phyloP scores from a whole-genome alignment of 169 alveolate species.

The Plasmodium vinckei region DNA sequence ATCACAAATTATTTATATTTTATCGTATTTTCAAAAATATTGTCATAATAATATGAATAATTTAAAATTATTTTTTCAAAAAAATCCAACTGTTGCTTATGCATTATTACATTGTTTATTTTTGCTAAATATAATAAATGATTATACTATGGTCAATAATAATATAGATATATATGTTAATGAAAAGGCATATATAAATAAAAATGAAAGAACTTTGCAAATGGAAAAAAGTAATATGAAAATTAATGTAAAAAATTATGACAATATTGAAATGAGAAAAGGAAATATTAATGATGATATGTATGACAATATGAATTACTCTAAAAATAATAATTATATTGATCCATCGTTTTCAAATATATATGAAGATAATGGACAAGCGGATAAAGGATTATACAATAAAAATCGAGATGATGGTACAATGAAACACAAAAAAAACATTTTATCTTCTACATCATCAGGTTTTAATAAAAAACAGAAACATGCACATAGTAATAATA shows the following conservation, averaged over 20 bases:
- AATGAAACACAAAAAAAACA: neutral
- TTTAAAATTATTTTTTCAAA: conserved; percentile 69
- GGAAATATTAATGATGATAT: neutral
- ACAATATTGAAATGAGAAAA: neutral
- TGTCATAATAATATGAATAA: conserved; percentile 49
- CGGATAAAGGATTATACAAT: no score
- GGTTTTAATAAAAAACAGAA: neutral
- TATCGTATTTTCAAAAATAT: conserved; percentile 78
- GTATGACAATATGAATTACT: neutral
- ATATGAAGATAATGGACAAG: no score
- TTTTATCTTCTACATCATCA: neutral
- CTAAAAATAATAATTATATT: neutral
- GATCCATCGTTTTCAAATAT: neutral
- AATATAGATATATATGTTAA: conserved; percentile 2
- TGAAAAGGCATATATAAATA: conserved; percentile 32
- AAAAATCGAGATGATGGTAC: no score
- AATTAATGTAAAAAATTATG: conserved; percentile 1
- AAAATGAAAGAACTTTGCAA: conserved; percentile 23
- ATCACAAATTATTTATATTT: conserved; percentile 76
- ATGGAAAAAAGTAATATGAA: conserved; percentile 40
- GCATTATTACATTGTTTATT: conserved; percentile 79
- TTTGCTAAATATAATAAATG: conserved; percentile 76
- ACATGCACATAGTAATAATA: neutral
- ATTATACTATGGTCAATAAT: conserved; percentile 14
- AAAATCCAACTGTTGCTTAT: conserved; percentile 75